Base-by-base conservation (phyloP, 2,329 filamentous ascomycete genomes). In the Aspergillus sergii region DNA sequence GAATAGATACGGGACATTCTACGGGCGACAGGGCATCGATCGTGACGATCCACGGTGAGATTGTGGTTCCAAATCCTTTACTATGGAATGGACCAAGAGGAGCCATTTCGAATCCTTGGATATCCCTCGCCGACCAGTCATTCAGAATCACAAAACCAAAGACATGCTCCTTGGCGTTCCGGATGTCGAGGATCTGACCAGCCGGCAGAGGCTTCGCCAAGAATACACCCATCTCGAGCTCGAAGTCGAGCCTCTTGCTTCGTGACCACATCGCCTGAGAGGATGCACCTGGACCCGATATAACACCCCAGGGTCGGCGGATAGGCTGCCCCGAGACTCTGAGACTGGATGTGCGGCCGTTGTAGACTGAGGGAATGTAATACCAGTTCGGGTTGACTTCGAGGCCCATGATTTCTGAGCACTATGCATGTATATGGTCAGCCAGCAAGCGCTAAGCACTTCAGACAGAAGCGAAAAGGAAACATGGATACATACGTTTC, bases 121-220 rank as follows among this genome's bases (percentile, higher is more conserved):
- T 86, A 69, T 88, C 86, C n/a, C 87, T 79, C 23, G 86, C 84
- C 77, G 59, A 61, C 86, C 87, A 89, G 66, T 89, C 86, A 64
- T 89, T 89, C 8, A 89, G 69, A 43, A 90, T 73, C 0, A 87
- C 83, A n/a, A 88, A 78, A 0, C 88, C 87, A 71, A 89, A 41
- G 19, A 41, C 3, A 41, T 41, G 39, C 39, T 41, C 39, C 16
- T 3, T 41, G 16, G 39, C 39, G 19, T 41, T 9, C 7, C 39
- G 16, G 7, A 41, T 41, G 39, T 41, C 16, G 8, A 41, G 39
- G 39, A 10, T 41, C 19, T 41, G 16, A n/a, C 39, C 39, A n/a
- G 39, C 16, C 7, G 16, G 16, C 7, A 41, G 89, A 19, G 81
- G 79, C 11, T 74, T 73, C 9, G 78, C 79, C 10, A 85, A 72